phyloP scores from a whole-genome alignment of 2,329 filamentous ascomycete genomes.

The Alternaria solani region DNA sequence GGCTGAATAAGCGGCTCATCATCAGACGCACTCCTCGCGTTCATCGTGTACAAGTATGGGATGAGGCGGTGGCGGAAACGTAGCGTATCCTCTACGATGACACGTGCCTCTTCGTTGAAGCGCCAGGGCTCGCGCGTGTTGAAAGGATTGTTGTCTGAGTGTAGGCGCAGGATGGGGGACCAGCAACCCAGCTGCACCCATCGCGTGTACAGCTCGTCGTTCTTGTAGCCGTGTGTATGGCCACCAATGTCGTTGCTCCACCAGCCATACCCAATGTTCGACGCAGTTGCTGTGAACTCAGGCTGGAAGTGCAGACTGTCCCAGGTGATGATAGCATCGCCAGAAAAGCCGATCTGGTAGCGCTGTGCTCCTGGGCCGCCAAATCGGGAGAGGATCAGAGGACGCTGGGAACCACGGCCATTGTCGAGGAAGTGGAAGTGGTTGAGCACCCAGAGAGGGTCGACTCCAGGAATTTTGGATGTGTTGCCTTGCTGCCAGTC shows the following conservation, averaged over 20 bases:
- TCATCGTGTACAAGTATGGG: slow-evolving; percentile 68
- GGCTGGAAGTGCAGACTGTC: slow-evolving; percentile 69
- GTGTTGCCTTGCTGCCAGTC: slow-evolving; percentile 71
- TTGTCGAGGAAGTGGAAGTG: slow-evolving; percentile 70
- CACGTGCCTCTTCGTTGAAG: slow-evolving; percentile 57
- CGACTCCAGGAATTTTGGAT: slow-evolving; percentile 64
- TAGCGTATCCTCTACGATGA: slow-evolving; percentile 60
- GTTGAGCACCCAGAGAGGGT: slow-evolving; percentile 71
- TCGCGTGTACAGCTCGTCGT: slow-evolving; percentile 66
- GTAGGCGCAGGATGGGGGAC: slow-evolving; percentile 68
- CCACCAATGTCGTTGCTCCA: slow-evolving; percentile 75
- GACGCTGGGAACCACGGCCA: slow-evolving; percentile 52
- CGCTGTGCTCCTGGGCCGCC: slow-evolving; percentile 70
- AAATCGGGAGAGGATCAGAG: slow-evolving; percentile 68
- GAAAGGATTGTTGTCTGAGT: slow-evolving; percentile 66
- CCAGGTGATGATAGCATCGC: slow-evolving; percentile 68
- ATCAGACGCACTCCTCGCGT: slow-evolving; percentile 55
- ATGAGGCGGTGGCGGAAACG: slow-evolving; percentile 66
- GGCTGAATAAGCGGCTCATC: slow-evolving; percentile 66
- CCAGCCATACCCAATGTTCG: slow-evolving; percentile 73
- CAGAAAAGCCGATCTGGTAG: slow-evolving; percentile 71
- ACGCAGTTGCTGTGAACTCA: slow-evolving; percentile 71
- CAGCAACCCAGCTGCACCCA: slow-evolving; percentile 71
- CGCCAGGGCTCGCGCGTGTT: slow-evolving; percentile 70
- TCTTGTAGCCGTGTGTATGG: slow-evolving; percentile 64